Conservation (phyloP, 305 asterid genomes). For the Fraxinus floribunda region DNA sequence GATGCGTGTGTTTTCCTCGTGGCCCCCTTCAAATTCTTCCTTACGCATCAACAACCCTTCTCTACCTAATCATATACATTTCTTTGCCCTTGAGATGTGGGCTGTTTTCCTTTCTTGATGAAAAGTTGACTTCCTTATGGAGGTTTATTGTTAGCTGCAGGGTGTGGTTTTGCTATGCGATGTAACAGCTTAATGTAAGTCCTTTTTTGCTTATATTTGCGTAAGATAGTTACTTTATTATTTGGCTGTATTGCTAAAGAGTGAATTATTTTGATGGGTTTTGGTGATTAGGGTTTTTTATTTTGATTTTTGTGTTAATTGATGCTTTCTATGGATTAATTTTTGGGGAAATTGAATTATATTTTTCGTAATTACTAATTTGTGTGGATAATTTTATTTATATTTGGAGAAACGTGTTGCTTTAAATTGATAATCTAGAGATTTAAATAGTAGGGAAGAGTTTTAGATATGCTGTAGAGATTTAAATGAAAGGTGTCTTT, state of each 20-base stretch:
- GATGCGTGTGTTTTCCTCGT: no score
- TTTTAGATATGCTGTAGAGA: constrained; percentile 3
- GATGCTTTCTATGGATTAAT: constrained; percentile 6
- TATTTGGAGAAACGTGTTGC: background rate
- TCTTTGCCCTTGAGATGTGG: no score
- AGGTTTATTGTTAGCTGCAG: no score
- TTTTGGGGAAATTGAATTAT: constrained; percentile 1
- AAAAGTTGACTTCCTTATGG: no score
- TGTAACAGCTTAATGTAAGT: no score
- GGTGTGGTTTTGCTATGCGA: no score
- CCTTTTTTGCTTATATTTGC: no score
- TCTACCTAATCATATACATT: no score
- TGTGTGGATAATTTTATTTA: background rate
- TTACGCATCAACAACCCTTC: no score
- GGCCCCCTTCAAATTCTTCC: no score
- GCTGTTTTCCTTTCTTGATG: no score
- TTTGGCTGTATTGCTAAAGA: background rate
- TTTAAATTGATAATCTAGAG: constrained; percentile 15
- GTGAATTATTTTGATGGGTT: background rate
- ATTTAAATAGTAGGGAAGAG: background rate
- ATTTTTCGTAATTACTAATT: background rate
- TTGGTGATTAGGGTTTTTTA: background rate
- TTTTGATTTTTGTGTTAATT: constrained; percentile 9
- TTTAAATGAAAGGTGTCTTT: background rate
- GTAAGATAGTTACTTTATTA: constrained; percentile 6